Percentiles rank a stretch among this genome's conserved stretches.
Evolutionary conservation across 2,329 filamentous ascomycete genomes (phyloP).

Genomic region (Claviceps humidiphila): DNA sequence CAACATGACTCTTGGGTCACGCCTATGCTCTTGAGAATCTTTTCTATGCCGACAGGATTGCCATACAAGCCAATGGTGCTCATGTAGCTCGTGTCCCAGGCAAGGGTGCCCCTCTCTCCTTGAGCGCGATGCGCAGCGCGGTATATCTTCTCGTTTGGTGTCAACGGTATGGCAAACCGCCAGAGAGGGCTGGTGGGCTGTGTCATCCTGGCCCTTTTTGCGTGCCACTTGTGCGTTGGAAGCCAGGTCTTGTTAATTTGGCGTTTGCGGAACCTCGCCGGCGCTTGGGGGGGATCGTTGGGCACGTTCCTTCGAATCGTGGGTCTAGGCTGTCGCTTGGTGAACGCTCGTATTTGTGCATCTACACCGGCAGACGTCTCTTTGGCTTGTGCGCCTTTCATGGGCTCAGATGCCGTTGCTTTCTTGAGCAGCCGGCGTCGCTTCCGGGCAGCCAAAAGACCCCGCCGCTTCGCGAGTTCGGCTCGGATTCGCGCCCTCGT

Average conservation of each 20-base stretch:
- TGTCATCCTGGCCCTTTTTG: conserved; percentile 85
- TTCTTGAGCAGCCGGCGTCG: conserved; percentile 27
- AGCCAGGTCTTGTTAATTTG: conserved; percentile 87
- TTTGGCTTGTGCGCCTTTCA: conserved; percentile 3
- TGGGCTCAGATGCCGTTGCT: conserved; percentile 10
- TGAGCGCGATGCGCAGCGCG: conserved; percentile 72
- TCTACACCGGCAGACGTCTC: conserved; percentile 6
- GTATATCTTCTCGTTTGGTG: conserved; percentile 82
- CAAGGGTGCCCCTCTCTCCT: conserved; percentile 61
- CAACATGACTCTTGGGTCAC: conserved; percentile 47
- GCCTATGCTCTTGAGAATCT: conserved; percentile 53
- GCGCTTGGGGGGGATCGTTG: conserved; percentile 42
- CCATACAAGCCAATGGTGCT: conserved; percentile 74
- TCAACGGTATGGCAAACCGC: conserved; percentile 76
- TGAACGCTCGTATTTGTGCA: conserved; percentile 6
- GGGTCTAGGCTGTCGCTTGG: conserved; percentile 31
- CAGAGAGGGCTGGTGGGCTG: conserved; percentile 67
- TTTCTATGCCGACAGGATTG: conserved; percentile 45
- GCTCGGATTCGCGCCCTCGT: conserved; percentile 50
- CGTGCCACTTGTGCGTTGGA: conserved; percentile 86
- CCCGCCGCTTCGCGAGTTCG: conserved; percentile 62
- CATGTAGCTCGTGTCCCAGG: conserved; percentile 93
- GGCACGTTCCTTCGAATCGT: conserved; percentile 60
- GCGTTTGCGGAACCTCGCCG: conserved; percentile 66
- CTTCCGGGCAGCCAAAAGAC: conserved; percentile 46